phyloP scores from a whole-genome alignment of 179 eudicot genomes.

The Silene coronaria region DNA sequence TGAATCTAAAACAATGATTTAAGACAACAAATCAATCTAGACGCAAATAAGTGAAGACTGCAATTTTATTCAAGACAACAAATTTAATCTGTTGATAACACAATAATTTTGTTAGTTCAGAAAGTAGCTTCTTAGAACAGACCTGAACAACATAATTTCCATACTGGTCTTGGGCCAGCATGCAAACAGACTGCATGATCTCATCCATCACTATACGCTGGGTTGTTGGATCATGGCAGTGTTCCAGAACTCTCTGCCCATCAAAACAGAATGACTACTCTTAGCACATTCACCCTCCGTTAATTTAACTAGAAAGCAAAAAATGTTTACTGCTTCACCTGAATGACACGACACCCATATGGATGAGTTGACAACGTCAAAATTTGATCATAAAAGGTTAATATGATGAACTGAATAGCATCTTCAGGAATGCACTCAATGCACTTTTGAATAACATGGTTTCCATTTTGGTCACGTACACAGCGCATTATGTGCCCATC shows the following conservation, averaged over 20 bases:
- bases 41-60: too few species aligned
- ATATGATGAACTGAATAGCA: constrained; percentile 74
- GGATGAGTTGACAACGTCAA: constrained; percentile 95
- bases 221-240: constrained; percentile 61
- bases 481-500: constrained; percentile 98
- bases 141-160: constrained; percentile 97
- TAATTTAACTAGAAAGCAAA: neutral
- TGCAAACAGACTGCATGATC: constrained; percentile 63
- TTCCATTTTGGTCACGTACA: constrained; percentile 99
- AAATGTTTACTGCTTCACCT: constrained; percentile 39
- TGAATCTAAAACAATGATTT: too few species aligned
- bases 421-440: constrained; percentile 97
- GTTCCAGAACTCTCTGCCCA: constrained; percentile 79
- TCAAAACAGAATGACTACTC: constrained; percentile 8
- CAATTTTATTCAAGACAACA: too few species aligned
- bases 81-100: neutral
- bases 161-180: constrained; percentile 85
- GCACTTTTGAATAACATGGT: constrained; percentile 98
- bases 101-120: neutral
- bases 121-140: constrained; percentile 3
- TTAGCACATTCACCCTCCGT: constrained; percentile 6
- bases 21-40: too few species aligned
- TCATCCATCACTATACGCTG: constrained; percentile 72
- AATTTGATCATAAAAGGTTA: constrained; percentile 87
- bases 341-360: constrained; percentile 99